A percentile compares a stretch with the other conserved stretches of the same genome.
Evolutionary conservation across 306 rosid genomes (phyloP).

Genomic region (Aeschynomene evenia): DNA sequence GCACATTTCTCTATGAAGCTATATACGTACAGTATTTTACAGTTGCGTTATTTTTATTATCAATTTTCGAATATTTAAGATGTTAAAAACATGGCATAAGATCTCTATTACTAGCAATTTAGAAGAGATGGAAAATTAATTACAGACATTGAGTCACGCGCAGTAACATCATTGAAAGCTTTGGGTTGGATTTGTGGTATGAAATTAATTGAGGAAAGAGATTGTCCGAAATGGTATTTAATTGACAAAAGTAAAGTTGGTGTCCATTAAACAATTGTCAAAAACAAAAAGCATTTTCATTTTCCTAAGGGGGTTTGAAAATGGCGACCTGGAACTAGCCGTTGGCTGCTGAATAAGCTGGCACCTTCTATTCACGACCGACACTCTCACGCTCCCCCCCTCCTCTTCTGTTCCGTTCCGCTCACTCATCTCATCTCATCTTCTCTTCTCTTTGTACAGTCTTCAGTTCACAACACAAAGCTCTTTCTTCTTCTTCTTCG

Average conservation of each 20-base stretch:
- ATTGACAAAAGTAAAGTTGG: not conserved
- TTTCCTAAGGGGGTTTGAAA: not conserved
- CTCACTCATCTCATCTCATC: not conserved
- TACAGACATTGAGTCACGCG: not conserved
- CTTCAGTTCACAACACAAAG: not conserved
- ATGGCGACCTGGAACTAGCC: constrained; percentile 56
- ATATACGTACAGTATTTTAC: no score
- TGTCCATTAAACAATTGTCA: no score
- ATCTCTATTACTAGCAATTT: no score
- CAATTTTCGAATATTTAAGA: no score
- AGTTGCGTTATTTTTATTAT: no score
- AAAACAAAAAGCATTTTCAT: no score
- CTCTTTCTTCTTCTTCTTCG: not conserved
- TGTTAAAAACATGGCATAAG: no score
- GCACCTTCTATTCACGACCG: not conserved
- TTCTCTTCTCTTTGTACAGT: not conserved
- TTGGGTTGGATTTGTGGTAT: not conserved
- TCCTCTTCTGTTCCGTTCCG: no score
- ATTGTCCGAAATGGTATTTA: not conserved
- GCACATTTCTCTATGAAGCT: no score
- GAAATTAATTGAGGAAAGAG: not conserved
- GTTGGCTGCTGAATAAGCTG: constrained; percentile 36
- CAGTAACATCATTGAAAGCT: not conserved
- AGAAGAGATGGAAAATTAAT: not conserved
- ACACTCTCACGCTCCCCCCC: constrained; percentile 38